Percentiles rank a stretch among this genome's conserved stretches.
Evolutionary conservation across 2,329 filamentous ascomycete genomes (phyloP).

Genomic region (Nemania abortiva): DNA sequence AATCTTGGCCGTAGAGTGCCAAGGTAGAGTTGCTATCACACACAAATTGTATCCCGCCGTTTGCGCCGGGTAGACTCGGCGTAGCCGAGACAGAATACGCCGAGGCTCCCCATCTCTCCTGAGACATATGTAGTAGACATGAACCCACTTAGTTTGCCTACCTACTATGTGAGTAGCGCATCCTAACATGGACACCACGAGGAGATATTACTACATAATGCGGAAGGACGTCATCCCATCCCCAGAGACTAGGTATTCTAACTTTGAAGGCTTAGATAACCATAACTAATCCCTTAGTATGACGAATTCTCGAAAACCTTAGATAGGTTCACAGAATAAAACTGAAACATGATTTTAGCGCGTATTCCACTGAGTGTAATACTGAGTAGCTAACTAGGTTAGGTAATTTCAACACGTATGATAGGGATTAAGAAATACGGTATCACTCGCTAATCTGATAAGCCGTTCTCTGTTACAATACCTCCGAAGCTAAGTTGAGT

Average conservation of each 20-base stretch:
- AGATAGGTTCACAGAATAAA: no score
- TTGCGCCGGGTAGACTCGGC: constrained; percentile 9
- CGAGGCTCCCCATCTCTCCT: background rate
- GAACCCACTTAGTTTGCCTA: background rate
- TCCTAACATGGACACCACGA: background rate
- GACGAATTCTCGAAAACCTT: no score
- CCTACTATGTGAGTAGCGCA: background rate
- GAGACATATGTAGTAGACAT: background rate
- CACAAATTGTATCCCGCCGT: background rate
- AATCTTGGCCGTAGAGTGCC: background rate
- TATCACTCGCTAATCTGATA: no score
- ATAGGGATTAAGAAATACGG: no score
- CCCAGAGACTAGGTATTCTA: background rate
- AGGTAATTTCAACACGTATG: no score
- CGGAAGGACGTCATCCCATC: background rate
- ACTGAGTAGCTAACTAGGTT: no score
- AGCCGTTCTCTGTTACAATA: no score
- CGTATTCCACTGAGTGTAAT: no score
- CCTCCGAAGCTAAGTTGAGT: background rate
- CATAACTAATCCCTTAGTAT: no score
- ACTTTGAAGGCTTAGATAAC: background rate
- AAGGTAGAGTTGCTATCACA: background rate
- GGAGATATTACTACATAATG: constrained; percentile 6
- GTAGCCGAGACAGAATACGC: background rate
- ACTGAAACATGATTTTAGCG: no score